Conservation (phyloP, 192 early-diverging fungal genomes). For the Chytriomyces hyalinus region DNA sequence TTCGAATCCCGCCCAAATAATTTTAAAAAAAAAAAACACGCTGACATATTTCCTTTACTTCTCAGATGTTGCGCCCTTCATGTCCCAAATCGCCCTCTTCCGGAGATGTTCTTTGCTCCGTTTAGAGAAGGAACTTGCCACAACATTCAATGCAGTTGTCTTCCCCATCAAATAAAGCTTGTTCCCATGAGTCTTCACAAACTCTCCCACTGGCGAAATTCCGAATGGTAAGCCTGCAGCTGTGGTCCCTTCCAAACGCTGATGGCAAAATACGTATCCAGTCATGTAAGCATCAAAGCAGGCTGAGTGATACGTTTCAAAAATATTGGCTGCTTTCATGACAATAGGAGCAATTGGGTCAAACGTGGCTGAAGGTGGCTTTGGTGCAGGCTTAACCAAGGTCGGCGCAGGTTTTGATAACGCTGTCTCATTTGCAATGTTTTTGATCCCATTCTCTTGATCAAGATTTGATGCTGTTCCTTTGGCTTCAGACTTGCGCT, state of each 20-base stretch:
- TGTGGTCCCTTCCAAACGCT: conserved; percentile 23
- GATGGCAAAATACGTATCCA: conserved; percentile 79
- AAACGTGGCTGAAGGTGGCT: conserved; percentile 20
- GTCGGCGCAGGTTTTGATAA: conserved; percentile 10
- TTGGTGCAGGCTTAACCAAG: conserved; percentile 6
- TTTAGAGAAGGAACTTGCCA: conserved; percentile 65
- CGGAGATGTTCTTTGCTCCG: conserved; percentile 49
- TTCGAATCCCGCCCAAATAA: neutral
- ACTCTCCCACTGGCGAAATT: neutral
- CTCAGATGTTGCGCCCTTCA: neutral
- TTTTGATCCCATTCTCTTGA: conserved; percentile 11
- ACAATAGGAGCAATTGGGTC: neutral
- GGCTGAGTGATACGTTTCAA: conserved; percentile 83
- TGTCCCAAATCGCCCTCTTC: conserved; percentile 9
- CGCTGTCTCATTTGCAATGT: neutral
- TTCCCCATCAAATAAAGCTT: conserved; percentile 89
- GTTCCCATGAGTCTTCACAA: conserved; percentile 61
- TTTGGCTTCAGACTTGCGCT: conserved; percentile 4
- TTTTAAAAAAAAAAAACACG: neutral
- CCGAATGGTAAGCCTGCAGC: neutral
- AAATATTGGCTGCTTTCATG: conserved; percentile 20
- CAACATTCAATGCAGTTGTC: conserved; percentile 68
- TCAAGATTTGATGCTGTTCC: conserved; percentile 23
- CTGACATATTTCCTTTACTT: neutral
- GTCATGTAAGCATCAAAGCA: conserved; percentile 98